These are phyloP conservation scores for Colletotrichum noveboracense DNA, from an alignment of 2,329 filamentous ascomycete species.

Conservation along the genomic window DNA sequence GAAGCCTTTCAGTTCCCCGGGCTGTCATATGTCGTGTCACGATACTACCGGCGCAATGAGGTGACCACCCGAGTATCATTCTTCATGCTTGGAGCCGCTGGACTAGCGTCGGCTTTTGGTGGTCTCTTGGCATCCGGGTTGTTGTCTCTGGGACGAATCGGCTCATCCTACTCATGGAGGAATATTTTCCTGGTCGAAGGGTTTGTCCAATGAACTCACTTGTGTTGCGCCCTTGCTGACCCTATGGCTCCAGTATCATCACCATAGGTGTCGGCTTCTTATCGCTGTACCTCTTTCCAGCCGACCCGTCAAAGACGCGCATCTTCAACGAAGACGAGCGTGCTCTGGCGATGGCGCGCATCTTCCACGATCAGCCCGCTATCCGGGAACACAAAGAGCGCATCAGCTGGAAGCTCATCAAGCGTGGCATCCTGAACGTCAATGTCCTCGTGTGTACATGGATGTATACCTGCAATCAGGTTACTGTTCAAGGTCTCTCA, in stretches of 20 bases:
- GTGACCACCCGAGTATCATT: constrained; percentile 63
- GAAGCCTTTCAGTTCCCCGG: constrained; percentile 71
- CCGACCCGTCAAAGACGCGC: constrained; percentile 25
- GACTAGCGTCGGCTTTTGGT: constrained; percentile 70
- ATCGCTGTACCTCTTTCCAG: constrained; percentile 29
- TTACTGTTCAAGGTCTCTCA: constrained; percentile 70
- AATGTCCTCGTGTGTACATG: constrained; percentile 30
- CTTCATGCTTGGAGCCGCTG: constrained; percentile 68
- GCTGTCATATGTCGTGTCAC: constrained; percentile 69
- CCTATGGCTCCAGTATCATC: constrained; percentile 52
- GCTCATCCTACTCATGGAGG: constrained; percentile 52
- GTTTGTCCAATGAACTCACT: neutral
- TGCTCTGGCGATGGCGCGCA: constrained; percentile 66
- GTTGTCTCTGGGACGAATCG: constrained; percentile 26
- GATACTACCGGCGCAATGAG: constrained; percentile 69
- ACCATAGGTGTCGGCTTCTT: constrained; percentile 57
- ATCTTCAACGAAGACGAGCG: constrained; percentile 63
- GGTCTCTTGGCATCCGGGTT: constrained; percentile 60
- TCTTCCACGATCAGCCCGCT: constrained; percentile 52
- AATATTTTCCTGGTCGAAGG: constrained; percentile 56
- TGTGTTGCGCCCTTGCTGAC: neutral
- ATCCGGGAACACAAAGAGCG: constrained; percentile 27
- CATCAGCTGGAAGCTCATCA: constrained; percentile 23
- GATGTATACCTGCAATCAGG: constrained; percentile 26
- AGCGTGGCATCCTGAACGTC: constrained; percentile 25